phyloP scores from a whole-genome alignment of 352 stramenopile genomes.

The Phytopythium aichiense region DNA sequence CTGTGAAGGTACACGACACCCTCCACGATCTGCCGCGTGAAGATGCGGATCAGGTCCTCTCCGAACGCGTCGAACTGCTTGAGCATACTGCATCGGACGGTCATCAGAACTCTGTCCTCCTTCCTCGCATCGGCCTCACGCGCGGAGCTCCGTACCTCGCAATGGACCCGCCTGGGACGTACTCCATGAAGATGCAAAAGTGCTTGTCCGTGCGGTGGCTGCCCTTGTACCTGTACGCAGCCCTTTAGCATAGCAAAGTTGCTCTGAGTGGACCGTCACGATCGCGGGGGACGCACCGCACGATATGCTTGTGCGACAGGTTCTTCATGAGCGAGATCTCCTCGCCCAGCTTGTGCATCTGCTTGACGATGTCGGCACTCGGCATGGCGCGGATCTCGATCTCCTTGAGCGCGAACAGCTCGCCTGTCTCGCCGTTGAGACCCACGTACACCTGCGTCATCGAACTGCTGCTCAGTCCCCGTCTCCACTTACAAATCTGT shows the following conservation, averaged over 20 bases:
- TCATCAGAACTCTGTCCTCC: neutral
- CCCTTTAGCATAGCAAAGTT: neutral
- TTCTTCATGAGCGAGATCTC: constrained; percentile 95
- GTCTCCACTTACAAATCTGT: neutral
- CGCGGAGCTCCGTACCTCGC: constrained; percentile 33
- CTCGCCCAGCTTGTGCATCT: constrained; percentile 74
- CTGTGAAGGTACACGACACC: constrained; percentile 91
- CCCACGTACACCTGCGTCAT: constrained; percentile 87
- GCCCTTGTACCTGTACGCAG: constrained; percentile 63
- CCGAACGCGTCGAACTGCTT: constrained; percentile 93
- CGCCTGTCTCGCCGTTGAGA: constrained; percentile 91
- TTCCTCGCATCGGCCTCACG: neutral
- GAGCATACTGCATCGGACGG: constrained; percentile 59
- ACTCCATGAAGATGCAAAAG: constrained; percentile 97
- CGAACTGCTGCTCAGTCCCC: neutral
- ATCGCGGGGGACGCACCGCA: constrained; percentile 66
- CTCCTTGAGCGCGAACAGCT: constrained; percentile 88
- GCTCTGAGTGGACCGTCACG: neutral
- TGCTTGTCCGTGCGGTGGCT: constrained; percentile 65
- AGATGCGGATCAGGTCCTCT: constrained; percentile 87
- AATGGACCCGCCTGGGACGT: constrained; percentile 91
- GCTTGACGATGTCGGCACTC: constrained; percentile 45
- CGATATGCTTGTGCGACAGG: constrained; percentile 94
- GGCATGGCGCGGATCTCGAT: constrained; percentile 75
- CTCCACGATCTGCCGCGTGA: constrained; percentile 88